Conservation (phyloP, 129 eudicot genomes). For the Arctium lappa region DNA sequence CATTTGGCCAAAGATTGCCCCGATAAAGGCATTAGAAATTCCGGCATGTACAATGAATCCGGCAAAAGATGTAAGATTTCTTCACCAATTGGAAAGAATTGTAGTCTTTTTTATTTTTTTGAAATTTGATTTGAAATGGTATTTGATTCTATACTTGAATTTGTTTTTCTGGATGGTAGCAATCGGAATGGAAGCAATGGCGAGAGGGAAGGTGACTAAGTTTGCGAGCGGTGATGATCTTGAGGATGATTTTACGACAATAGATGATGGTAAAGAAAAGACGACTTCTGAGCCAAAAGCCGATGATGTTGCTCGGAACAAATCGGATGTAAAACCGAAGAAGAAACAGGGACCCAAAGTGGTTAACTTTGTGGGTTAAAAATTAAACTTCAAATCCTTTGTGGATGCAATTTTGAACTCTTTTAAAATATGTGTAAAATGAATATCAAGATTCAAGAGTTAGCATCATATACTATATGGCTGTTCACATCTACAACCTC, state of each 20-base stretch:
- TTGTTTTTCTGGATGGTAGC: conserved; percentile 25
- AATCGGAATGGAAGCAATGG: conserved; percentile 33
- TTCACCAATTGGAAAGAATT: background rate
- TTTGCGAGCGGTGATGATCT: conserved; percentile 87
- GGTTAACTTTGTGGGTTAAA: conserved; percentile 73
- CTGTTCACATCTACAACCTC: background rate
- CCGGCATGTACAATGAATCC: conserved; percentile 21
- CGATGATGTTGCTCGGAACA: conserved; percentile 24
- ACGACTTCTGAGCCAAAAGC: conserved; percentile 13
- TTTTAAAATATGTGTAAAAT: conserved; percentile 11
- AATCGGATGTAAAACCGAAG: conserved; percentile 42
- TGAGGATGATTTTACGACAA: conserved; percentile 73
- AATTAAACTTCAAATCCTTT: background rate
- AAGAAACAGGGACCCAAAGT: conserved; percentile 81
- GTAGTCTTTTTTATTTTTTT: background rate
- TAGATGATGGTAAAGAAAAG: conserved; percentile 23
- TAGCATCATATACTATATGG: background rate
- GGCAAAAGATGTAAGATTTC: conserved; percentile 43
- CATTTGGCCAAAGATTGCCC: conserved; percentile 97
- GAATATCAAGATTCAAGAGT: background rate
- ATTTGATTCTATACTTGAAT: background rate
- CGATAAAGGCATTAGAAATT: conserved; percentile 43
- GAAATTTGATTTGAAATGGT: background rate
- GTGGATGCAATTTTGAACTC: conserved; percentile 38
- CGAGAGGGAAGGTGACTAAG: conserved; percentile 66